Base-by-base conservation (phyloP, 2,329 filamentous ascomycete species). In the Hymenoscyphus repandus region DNA sequence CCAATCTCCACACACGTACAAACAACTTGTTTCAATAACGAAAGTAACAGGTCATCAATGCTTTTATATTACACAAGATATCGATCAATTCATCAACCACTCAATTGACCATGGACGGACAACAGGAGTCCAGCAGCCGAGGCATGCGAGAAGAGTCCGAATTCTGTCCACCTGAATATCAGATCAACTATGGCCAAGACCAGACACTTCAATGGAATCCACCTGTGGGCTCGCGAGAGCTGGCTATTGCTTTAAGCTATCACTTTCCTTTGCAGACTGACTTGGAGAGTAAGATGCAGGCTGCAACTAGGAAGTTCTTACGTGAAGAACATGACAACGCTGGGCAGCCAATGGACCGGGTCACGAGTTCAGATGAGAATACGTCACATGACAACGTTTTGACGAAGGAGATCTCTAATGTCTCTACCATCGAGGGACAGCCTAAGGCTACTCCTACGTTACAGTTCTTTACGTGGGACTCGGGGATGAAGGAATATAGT, bases 221-320 rank as follows among this genome's bases (percentile, higher is more conserved):
- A 15, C 46, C 51, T n/a, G 38, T 45, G 1, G 50, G 47, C 13
- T 58, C 57, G 6, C 49, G 45, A 33, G 53, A 59, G 42, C 41
- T 59, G 11, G 54, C 57, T 7, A 22, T 54, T 39, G 57, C 57
- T 7, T 45, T 59, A 2, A 59, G 57, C 31, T 58, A 56, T 31
- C 49, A 58, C 33, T 59, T 54, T 31, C 55, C 57, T 12, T 13
- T 56, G n/a, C 39, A 54, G 17, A 39, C 22, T 7, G 51, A 54
- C 17, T 33, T 59, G 27, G 51, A 52, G 32, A 49, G 44, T 27
- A 58, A 58, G 33, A 56, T 59, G 53, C 47, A 51, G 42, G 53
- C 55, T 32, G 57, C 57, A 1, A 56, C 44, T 5, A 38, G 40
- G n/a, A 39, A 22, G 11, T 59, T 57, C 20, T 32, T 55, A 13